phyloP scores from a whole-genome alignment of 208 protist genomes.

The Trypanosoma mega region DNA sequence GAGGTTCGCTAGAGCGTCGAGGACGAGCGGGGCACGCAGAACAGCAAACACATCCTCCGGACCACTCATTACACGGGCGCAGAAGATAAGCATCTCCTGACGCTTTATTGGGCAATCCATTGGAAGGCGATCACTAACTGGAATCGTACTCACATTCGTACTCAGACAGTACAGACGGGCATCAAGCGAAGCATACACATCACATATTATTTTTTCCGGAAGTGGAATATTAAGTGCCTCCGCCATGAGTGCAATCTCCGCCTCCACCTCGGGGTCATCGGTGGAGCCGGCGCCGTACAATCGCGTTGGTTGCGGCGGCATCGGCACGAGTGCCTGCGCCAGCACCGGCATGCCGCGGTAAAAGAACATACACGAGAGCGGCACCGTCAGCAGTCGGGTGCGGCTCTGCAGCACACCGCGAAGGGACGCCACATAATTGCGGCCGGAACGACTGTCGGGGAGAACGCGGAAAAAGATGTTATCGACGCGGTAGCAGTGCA shows the following conservation, averaged over 20 bases:
- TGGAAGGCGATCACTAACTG: slow-evolving; percentile 58
- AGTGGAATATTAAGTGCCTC: slow-evolving; percentile 75
- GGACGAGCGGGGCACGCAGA: slow-evolving; percentile 37
- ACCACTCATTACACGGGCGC: slow-evolving; percentile 43
- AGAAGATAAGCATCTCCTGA: slow-evolving; percentile 72
- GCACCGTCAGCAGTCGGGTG: slow-evolving; percentile 70
- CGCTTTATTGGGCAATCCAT: slow-evolving; percentile 78
- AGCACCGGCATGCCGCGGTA: slow-evolving; percentile 88
- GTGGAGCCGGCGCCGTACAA: slow-evolving; percentile 61
- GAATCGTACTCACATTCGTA: slow-evolving; percentile 72
- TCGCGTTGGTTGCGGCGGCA: slow-evolving; percentile 49
- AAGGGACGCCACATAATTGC: slow-evolving; percentile 80
- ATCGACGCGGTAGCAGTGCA: slow-evolving; percentile 79
- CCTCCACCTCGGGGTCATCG: slow-evolving; percentile 72
- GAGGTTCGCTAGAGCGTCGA: slow-evolving; percentile 39
- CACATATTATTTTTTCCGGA: slow-evolving; percentile 47
- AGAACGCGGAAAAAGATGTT: slow-evolving; percentile 90
- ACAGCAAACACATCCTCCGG: slow-evolving; percentile 55
- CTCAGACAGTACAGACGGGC: slow-evolving; percentile 66
- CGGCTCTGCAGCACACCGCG: slow-evolving; percentile 74
- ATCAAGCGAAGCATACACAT: slow-evolving; percentile 82
- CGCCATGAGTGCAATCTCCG: slow-evolving; percentile 68
- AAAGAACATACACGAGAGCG: slow-evolving; percentile 80
- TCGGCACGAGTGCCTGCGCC: slow-evolving; percentile 83
- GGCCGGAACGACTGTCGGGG: slow-evolving; percentile 77